Evolutionary conservation across 192 early-diverging fungal species (phyloP).

Genomic region (Backusella luteola): DNA sequence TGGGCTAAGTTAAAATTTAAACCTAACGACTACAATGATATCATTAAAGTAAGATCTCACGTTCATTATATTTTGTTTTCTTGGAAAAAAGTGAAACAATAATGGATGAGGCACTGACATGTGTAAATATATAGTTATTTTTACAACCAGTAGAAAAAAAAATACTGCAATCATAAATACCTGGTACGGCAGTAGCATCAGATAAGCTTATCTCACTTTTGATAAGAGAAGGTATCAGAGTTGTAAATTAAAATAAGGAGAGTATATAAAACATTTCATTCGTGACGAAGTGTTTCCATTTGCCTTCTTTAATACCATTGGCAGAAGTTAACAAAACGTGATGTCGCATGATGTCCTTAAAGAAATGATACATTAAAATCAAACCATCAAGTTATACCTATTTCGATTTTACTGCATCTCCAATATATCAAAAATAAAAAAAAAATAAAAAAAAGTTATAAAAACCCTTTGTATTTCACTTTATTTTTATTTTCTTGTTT

Average conservation of each 20-base stretch:
- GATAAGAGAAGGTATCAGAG: not conserved
- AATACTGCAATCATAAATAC: not conserved
- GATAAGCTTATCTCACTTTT: not conserved
- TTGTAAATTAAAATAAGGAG: not conserved
- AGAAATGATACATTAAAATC: not conserved
- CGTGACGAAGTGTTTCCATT: not conserved
- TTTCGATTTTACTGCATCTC: not conserved
- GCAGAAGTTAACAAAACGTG: not conserved
- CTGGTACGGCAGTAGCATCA: conserved; percentile 5
- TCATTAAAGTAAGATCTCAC: not conserved
- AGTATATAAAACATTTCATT: not conserved
- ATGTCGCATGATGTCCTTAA: not conserved
- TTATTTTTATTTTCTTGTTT: not conserved
- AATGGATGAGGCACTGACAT: conserved; percentile 13
- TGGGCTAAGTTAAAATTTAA: not conserved
- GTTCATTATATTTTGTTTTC: not conserved
- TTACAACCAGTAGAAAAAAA: not conserved
- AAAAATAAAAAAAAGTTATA: not conserved
- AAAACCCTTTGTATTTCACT: not conserved
- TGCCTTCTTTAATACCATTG: not conserved
- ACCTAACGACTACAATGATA: not conserved
- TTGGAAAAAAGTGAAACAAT: conserved; percentile 24
- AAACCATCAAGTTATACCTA: not conserved
- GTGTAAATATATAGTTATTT: not conserved
- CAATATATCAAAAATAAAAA: not conserved